A percentile compares a stretch with the other conserved stretches of the same genome.
phyloP scores from a whole-genome alignment of 257 asterid species.

The Ilex asprella region DNA sequence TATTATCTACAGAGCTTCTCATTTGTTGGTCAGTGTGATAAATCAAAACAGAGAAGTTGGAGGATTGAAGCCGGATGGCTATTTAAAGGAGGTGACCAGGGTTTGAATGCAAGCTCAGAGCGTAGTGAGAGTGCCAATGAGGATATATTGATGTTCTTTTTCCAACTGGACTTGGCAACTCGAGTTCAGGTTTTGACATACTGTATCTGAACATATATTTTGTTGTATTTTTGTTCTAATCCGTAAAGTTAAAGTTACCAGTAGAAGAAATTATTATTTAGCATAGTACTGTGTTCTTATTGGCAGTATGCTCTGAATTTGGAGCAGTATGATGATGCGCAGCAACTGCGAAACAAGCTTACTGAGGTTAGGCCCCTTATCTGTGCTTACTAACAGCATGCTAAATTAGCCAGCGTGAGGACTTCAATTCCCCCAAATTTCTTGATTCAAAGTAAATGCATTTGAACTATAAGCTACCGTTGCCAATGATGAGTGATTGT shows the following conservation, averaged over 20 bases:
- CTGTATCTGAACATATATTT: background rate
- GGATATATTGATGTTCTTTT: slow-evolving; percentile 90
- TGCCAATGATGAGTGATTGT: background rate
- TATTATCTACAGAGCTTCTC: slow-evolving; percentile 26
- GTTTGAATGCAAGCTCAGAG: slow-evolving; percentile 63
- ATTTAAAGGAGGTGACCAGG: slow-evolving; percentile 59
- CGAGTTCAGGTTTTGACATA: slow-evolving; percentile 67
- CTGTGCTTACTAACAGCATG: background rate
- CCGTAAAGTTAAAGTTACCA: background rate
- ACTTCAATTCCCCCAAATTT: too few species aligned
- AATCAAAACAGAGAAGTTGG: slow-evolving; percentile 32
- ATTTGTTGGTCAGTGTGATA: slow-evolving; percentile 22
- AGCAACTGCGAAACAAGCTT: slow-evolving; percentile 84
- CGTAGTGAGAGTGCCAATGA: slow-evolving; percentile 87
- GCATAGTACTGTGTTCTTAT: slow-evolving; percentile 8
- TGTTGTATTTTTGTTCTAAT: background rate
- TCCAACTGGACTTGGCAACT: slow-evolving; percentile 92
- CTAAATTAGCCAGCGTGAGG: too few species aligned
- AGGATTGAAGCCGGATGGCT: slow-evolving; percentile 83
- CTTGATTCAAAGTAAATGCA: background rate
- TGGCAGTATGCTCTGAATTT: slow-evolving; percentile 90
- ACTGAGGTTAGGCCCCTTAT: slow-evolving; percentile 51
- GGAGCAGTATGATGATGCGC: slow-evolving; percentile 92
- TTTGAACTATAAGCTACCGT: background rate
- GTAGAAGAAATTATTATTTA: slow-evolving; percentile 2